Evolutionary conservation across 305 asterid genomes (phyloP).

Genomic region (Solanum hybrid): DNA sequence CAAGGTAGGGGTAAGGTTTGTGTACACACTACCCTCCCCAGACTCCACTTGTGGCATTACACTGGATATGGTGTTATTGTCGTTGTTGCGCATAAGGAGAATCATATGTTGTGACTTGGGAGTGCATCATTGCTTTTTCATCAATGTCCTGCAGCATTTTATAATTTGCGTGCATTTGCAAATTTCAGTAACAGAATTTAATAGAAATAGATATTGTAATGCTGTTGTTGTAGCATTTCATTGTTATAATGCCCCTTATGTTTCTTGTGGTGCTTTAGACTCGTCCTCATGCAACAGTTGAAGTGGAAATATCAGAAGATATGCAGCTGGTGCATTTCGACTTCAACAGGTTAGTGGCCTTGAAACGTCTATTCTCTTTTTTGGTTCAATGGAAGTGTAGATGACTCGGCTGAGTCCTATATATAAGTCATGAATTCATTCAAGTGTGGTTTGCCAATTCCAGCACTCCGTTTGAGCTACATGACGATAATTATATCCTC

Average conservation of each 20-base stretch:
- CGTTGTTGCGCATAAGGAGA: not conserved
- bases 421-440: not conserved
- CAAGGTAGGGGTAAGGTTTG: not conserved
- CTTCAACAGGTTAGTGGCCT: slow-evolving; percentile 61
- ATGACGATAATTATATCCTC: slow-evolving; percentile 82
- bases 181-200: not conserved
- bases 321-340: slow-evolving; percentile 99
- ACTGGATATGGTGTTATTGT: not conserved
- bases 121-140: not conserved
- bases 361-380: not conserved
- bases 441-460: slow-evolving; percentile 8
- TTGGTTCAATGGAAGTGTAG: not conserved
- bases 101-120: not conserved
- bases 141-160: not conserved
- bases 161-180: not conserved
- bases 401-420: not conserved
- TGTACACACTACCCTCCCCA: not conserved
- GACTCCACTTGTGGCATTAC: not conserved
- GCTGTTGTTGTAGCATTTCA: not conserved
- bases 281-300: slow-evolving; percentile 97
- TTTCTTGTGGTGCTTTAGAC: slow-evolving; percentile 40
- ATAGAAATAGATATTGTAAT: not conserved
- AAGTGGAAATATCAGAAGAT: slow-evolving; percentile 99
- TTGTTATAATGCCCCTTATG: slow-evolving; percentile 9
- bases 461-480: slow-evolving; percentile 98